Base-by-base conservation (phyloP, 768 basidiomycete genomes). In the Kwoniella dejecticola region DNA sequence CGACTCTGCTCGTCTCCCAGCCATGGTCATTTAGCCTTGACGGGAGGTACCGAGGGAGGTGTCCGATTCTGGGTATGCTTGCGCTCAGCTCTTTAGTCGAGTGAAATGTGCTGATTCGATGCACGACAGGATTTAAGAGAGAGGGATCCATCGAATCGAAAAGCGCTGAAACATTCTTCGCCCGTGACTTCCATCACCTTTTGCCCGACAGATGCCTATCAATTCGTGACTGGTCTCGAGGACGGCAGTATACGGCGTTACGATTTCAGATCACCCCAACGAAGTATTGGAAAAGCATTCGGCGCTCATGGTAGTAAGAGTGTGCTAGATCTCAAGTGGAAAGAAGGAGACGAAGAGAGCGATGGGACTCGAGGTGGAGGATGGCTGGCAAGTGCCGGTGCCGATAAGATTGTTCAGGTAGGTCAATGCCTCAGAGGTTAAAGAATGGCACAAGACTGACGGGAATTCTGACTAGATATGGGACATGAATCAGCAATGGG, bases 261-360 rank as follows among this genome's bases (percentile, higher is more conserved):
- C 62, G 77, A 78, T 50, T 66, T 72, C 47, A 63, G 75, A 15
- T 58, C 65, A 26, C 61, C 58, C 2, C 50, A 54, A 5, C 60
- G 69, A 30, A 54, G 63, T 23, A 61, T 67, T 0, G 75, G 75
- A 2, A 61, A 70, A 17, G 61, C 71, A 3, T 73, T 63, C 19
- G 77, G 74, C 13, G 77, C 77, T 5, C 77, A 78, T 64, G 74
- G 75, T 1, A 68, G 63, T 41, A 74, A 74, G 52, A 60, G 70
- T 2, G 72, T 78, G 6, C 70, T 75, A 68, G 75, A 74, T 47
- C 67, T 78, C 12, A 71, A 74, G 40, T 78, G 77, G 77, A 75
- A 72, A 19, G 60, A 64, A n/a, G 56, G 57, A 0, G 68, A 66
- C 38, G 60, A 62, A 53, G 58, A 60, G 2, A 36, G n/a, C 19